Percentiles rank a stretch among this genome's conserved stretches.
phyloP scores from a whole-genome alignment of 768 basidiomycete genomes.

The Lactifluus echinatus region DNA sequence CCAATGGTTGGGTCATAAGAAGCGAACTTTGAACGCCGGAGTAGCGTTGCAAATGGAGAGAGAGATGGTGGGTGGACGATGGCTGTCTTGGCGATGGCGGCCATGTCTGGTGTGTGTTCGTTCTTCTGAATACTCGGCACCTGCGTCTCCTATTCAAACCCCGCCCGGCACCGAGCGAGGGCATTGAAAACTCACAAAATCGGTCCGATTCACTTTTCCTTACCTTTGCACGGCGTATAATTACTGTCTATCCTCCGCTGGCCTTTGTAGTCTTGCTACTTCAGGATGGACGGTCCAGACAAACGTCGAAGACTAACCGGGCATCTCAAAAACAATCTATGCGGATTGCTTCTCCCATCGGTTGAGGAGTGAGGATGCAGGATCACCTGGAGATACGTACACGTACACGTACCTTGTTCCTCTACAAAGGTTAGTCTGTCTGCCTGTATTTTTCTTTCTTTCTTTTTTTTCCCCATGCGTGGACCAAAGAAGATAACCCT shows the following conservation, averaged over 20 bases:
- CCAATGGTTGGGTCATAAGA: conserved; percentile 66
- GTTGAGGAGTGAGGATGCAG: conserved; percentile 86
- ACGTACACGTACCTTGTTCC: no score
- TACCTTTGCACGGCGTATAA: conserved; percentile 56
- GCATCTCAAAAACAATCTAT: conserved; percentile 86
- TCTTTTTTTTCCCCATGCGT: conserved; percentile 17
- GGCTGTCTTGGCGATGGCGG: conserved; percentile 9
- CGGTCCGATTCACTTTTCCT: no score
- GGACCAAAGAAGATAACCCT: conserved; percentile 72
- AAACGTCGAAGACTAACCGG: conserved; percentile 67
- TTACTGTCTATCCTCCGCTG: conserved; percentile 61
- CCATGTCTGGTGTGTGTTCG: conserved; percentile 1
- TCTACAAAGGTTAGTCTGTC: conserved; percentile 30
- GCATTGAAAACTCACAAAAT: neutral
- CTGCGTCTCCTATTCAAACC: neutral
- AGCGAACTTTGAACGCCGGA: conserved; percentile 77
- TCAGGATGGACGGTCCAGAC: conserved; percentile 78
- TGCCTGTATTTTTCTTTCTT: conserved; percentile 5
- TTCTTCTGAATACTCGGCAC: no score
- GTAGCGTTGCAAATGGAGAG: conserved; percentile 66
- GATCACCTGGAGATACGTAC: conserved; percentile 85
- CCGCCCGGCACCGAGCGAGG: conserved; percentile 9
- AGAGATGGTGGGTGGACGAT: conserved; percentile 30
- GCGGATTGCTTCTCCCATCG: conserved; percentile 84
- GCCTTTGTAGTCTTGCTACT: conserved; percentile 30